A percentile compares a stretch with the other conserved stretches of the same genome.
phyloP scores from a whole-genome alignment of 1,139 yeast species.

The Kodamaea fungicola region DNA sequence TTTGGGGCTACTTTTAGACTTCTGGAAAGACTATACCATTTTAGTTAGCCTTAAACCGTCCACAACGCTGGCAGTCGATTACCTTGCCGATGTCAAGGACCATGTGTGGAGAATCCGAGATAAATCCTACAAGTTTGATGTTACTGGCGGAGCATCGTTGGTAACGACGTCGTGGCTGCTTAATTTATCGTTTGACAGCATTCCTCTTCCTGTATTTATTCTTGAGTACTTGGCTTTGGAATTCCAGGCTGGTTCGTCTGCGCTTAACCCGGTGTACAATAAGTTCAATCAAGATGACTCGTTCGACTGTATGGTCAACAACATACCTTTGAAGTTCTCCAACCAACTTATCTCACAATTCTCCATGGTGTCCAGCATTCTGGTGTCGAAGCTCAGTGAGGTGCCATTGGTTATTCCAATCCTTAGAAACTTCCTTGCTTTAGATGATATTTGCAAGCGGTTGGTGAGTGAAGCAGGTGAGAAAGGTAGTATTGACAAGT shows the following conservation, averaged over 20 bases:
- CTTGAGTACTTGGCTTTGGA: constrained; percentile 31
- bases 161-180: constrained; percentile 16
- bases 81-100: constrained; percentile 18
- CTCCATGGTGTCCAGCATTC: constrained; percentile 2
- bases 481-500: constrained; percentile 21
- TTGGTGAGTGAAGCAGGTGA: constrained; percentile 8
- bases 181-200: constrained; percentile 21
- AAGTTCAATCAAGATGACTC: constrained; percentile 19
- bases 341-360: constrained; percentile 5
- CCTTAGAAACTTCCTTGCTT: constrained; percentile 30
- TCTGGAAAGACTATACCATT: constrained; percentile 27
- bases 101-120: constrained; percentile 17
- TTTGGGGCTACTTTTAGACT: constrained; percentile 35
- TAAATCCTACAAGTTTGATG: constrained; percentile 11
- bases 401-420: constrained; percentile 26
- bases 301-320: constrained; percentile 6
- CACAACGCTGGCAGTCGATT: constrained; percentile 11
- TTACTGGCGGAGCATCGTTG: constrained; percentile 7
- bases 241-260: constrained; percentile 1
- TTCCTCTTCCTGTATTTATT: constrained; percentile 26
- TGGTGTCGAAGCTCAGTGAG: constrained; percentile 21
- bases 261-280: constrained; percentile 12
- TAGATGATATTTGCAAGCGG: constrained; percentile 19
- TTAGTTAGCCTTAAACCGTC: constrained; percentile 13
- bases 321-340: constrained; percentile 8